These are phyloP conservation scores for Pythium aristosporum DNA, from an alignment of 352 stramenopile species.

Conservation along the genomic window DNA sequence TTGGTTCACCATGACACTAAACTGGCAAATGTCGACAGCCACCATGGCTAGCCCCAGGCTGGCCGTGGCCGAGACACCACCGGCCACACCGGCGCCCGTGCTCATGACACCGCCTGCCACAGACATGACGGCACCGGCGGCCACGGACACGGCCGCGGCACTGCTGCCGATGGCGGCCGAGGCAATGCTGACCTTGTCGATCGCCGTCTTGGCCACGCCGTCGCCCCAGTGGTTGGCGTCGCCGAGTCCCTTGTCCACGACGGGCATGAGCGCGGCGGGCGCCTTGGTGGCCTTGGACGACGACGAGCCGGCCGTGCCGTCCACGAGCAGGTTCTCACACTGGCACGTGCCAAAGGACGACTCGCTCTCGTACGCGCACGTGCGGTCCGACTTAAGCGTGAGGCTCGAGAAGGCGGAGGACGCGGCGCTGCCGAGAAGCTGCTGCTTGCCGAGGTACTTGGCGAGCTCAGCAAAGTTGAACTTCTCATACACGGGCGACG, in stretches of 20 bases:
- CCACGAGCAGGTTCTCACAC: conserved; percentile 44
- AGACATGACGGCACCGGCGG: conserved; percentile 58
- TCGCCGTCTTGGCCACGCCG: conserved; percentile 44
- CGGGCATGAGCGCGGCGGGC: conserved; percentile 16
- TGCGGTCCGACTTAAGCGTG: conserved; percentile 45
- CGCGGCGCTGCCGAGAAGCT: conserved; percentile 26
- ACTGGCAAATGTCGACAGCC: conserved; percentile 76
- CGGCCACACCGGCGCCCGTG: conserved; percentile 52
- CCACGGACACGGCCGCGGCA: conserved; percentile 61
- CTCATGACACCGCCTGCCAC: conserved; percentile 59
- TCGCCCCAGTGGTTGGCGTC: conserved; percentile 70
- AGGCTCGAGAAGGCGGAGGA: conserved; percentile 47
- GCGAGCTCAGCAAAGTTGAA: conserved; percentile 73
- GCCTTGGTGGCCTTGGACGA: conserved; percentile 17
- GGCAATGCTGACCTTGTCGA: conserved; percentile 73
- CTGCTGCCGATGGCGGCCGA: conserved; percentile 51
- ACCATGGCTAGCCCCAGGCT: conserved; percentile 70
- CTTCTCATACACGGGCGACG: conserved; percentile 62
- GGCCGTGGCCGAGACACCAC: conserved; percentile 53
- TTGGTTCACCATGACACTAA: conserved; percentile 83
- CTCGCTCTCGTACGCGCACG: conserved; percentile 63
- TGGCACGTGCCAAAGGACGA: conserved; percentile 56
- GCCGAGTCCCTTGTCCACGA: conserved; percentile 54
- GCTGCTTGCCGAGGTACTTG: conserved; percentile 34
- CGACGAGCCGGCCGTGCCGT: conserved; percentile 11